Evolutionary conservation across 139 green algal genomes (phyloP), one percentile per base, ranked within the genome.

Genomic region (Zygnema circumcarinatum): DNA sequence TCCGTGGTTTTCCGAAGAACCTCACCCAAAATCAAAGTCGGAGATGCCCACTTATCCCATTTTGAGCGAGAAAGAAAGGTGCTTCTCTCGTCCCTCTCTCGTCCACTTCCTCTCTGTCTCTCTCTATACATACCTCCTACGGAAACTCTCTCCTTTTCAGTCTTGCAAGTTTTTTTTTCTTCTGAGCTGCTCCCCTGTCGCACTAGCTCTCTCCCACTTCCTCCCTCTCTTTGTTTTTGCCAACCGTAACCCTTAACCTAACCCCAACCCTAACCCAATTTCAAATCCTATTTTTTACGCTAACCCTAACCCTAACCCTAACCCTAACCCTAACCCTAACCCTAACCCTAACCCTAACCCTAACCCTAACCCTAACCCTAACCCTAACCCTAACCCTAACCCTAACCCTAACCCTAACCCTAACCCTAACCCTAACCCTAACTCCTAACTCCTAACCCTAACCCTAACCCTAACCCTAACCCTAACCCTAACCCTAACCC

Each of bases 1-100:
- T 74, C 38, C 38, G 82, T 88, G 82, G 82, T 88, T 88, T 68
- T 32, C n/a, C 22, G 82, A 88, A 74, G 82, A 74, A 74, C 82
- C 82, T 0, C 67, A 79, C 47, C 82, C 82, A 0, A 88, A 88
- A 36, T 73, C 35, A 2, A 75, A 85, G 67, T 39, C 79, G 1
- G 38, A 74, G 29, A 88, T 88, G 82, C 82, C 82, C 0, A 62
- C 32, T 36, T 88, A 79, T 36, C 82, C 82, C 20, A 33, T 68
- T 1, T 32, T 62, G 69, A 79, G 31, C 29, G 41, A 85, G 39
- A 33, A 80, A 42, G 79, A 85, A 33, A 85, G 79, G 79, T 85
- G 79, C n/a, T n/a, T n/a, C n/a, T n/a, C n/a, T n/a, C n/a, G n/a
- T n/a, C n/a, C n/a, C n/a, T n/a, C n/a, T n/a, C n/a, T n/a, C n/a